Base-by-base conservation (phyloP, 2,329 filamentous ascomycete species). In the Hymenoscyphus scutula region DNA sequence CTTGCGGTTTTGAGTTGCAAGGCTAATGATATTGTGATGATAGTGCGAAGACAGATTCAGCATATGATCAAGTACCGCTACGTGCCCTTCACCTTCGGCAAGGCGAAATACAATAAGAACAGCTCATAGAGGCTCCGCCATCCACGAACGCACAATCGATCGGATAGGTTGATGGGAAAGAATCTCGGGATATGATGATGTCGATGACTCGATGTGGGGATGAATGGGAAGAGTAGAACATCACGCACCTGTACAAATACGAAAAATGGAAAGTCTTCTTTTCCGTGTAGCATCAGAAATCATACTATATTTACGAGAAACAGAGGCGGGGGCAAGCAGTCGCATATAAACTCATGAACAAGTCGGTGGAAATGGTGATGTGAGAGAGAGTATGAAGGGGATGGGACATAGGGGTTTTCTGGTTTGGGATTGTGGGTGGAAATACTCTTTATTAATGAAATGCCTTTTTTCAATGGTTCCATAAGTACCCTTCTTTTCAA, bases 11-110 rank as follows among this genome's bases (percentile, higher is more conserved):
- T 51, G n/a, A 51, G 23, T 25, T 37, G 59, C 11, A 11, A 5
- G 13, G 56, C 66, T 68, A 64, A 69, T 57, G 23, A 6, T 5
- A n/a, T 25, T 25, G 4, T 7, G 29, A 54, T 45, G 19, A 19
- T 71, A 96, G 92, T 99, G 95, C 88, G 95, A 78, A 91, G 95
- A 82, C 95, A 99, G 81, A 99, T 99, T 72, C 95, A 99, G 81
- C 95, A 98, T 81, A 99, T 99, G 95, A 94, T 99, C 84, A 99
- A 98, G 82, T 99, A 98, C 82, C 91, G 94, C 79, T 99, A 97
- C 76, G 92, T 97, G 32, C 92, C 93, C 48, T 97, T 97, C 80
- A 89, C 91, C 48, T 87, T 96, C 69, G 93, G 93, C 77, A 97
- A 97, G 85, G 83, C 90, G 67, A 88, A 85, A 75, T 96, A 95